A percentile compares a stretch with the other conserved stretches of the same genome.
phyloP scores from a whole-genome alignment of 2,329 filamentous ascomycete species.

The Botrytis pseudocinerea region DNA sequence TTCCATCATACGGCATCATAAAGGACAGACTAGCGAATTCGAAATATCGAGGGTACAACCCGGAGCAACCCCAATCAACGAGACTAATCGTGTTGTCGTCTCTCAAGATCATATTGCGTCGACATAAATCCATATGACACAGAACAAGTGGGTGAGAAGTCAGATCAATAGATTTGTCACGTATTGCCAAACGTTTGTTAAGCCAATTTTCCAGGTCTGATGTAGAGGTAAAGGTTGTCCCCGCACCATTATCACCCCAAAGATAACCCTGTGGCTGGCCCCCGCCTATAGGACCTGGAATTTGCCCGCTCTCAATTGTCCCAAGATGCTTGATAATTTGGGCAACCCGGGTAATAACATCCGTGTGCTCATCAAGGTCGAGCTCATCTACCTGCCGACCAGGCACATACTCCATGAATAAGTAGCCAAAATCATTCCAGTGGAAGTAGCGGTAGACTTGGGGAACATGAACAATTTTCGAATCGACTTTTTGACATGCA shows the following conservation, averaged over 20 bases:
- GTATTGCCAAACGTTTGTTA: neutral
- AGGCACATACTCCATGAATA: conserved; percentile 37
- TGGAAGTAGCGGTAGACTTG: conserved; percentile 33
- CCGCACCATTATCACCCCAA: neutral
- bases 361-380: conserved; percentile 6
- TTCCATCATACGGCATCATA: neutral
- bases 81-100: conserved; percentile 35
- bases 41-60: conserved; percentile 35
- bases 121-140: conserved; percentile 37
- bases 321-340: neutral
- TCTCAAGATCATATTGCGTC: conserved; percentile 36
- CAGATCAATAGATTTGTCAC: conserved; percentile 27
- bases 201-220: neutral
- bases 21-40: conserved; percentile 30
- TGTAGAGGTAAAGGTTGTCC: neutral
- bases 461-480: conserved; percentile 32
- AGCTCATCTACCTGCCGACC: conserved; percentile 29
- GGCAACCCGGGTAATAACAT: neutral
- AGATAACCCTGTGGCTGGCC: neutral
- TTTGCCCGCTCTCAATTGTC: neutral
- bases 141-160: conserved; percentile 35
- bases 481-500: conserved; percentile 29
- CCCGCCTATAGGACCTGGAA: neutral
- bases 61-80: conserved; percentile 36
- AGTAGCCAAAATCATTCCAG: conserved; percentile 28